Evolutionary conservation across 768 basidiomycete species (phyloP).

Genomic region (Boletus rufocinnamomeus): DNA sequence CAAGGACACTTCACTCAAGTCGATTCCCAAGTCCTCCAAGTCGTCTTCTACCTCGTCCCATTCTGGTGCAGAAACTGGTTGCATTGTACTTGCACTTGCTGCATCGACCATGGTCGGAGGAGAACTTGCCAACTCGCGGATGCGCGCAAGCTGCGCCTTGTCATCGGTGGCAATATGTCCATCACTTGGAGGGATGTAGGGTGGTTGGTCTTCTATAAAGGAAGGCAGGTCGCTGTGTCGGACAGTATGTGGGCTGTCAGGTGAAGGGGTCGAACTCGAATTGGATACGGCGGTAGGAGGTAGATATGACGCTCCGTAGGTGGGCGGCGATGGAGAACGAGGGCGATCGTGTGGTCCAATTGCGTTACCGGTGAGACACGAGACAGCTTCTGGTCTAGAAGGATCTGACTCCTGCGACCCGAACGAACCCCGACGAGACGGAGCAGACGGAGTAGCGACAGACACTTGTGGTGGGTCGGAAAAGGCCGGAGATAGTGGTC

Average conservation of each 20-base stretch:
- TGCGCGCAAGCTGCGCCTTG: slow-evolving; percentile 55
- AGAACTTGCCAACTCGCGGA: slow-evolving; percentile 53
- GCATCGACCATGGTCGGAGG: slow-evolving; percentile 40
- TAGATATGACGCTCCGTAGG: slow-evolving; percentile 42
- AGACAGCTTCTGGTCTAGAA: slow-evolving; percentile 6
- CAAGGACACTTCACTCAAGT: slow-evolving; percentile 8
- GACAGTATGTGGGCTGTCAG: slow-evolving; percentile 8
- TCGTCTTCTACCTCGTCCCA: slow-evolving; percentile 55
- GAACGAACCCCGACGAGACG: slow-evolving; percentile 35
- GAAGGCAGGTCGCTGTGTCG: slow-evolving; percentile 7
- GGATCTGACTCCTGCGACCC: slow-evolving; percentile 7
- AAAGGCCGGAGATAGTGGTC: slow-evolving; percentile 24
- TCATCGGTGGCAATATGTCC: slow-evolving; percentile 72
- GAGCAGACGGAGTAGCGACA: slow-evolving; percentile 8
- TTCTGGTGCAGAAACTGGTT: slow-evolving; percentile 48
- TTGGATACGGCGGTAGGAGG: slow-evolving; percentile 8
- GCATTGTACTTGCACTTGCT: slow-evolving; percentile 16
- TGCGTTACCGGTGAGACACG: not conserved
- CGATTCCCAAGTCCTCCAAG: slow-evolving; percentile 24
- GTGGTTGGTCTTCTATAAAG: slow-evolving; percentile 20
- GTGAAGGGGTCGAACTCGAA: slow-evolving; percentile 15
- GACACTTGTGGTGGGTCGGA: slow-evolving; percentile 15
- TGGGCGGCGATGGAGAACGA: slow-evolving; percentile 41
- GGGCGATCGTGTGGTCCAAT: slow-evolving; percentile 17
- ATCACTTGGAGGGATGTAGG: slow-evolving; percentile 36